Evolutionary conservation across 2,329 filamentous ascomycete species (phyloP).

Genomic region (Diaporthe citrichinensis): DNA sequence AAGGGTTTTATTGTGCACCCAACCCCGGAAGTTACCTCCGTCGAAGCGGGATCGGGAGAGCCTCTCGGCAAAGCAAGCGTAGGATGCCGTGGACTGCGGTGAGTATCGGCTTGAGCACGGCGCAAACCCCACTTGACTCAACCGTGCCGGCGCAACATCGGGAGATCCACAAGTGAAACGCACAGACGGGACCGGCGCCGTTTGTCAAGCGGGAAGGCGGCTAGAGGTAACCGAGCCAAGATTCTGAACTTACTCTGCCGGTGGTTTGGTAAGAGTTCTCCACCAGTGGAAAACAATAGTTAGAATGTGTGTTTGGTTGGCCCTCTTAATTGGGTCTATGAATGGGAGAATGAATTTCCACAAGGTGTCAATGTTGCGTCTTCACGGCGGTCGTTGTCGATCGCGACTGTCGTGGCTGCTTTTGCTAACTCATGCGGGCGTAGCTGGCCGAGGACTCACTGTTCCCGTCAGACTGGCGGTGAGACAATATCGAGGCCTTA

Average conservation of each 20-base stretch:
- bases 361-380: not conserved
- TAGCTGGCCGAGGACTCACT: slow-evolving; percentile 8
- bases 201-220: slow-evolving; percentile 25
- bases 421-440: slow-evolving; percentile 7
- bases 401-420: not conserved
- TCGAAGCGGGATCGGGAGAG: not conserved
- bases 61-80: slow-evolving; percentile 4
- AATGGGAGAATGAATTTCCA: not conserved
- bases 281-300: not conserved
- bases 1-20: not conserved
- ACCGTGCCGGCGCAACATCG: slow-evolving; percentile 32
- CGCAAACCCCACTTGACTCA: not conserved
- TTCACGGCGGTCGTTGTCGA: not conserved
- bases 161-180: slow-evolving; percentile 34
- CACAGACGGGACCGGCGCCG: slow-evolving; percentile 21
- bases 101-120: slow-evolving; percentile 20
- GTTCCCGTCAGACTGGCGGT: slow-evolving; percentile 36
- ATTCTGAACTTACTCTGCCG: not conserved
- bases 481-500: slow-evolving; percentile 2
- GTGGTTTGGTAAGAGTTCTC: not conserved
- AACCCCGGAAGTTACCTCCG: not conserved
- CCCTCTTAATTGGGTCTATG: too few species aligned
- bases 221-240: slow-evolving; percentile 21
- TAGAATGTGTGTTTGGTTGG: not conserved
- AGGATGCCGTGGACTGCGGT: slow-evolving; percentile 9